These are phyloP conservation scores for Tolypocladium tropicale DNA, from an alignment of 2,329 filamentous ascomycete genomes.

Conservation along the genomic window DNA sequence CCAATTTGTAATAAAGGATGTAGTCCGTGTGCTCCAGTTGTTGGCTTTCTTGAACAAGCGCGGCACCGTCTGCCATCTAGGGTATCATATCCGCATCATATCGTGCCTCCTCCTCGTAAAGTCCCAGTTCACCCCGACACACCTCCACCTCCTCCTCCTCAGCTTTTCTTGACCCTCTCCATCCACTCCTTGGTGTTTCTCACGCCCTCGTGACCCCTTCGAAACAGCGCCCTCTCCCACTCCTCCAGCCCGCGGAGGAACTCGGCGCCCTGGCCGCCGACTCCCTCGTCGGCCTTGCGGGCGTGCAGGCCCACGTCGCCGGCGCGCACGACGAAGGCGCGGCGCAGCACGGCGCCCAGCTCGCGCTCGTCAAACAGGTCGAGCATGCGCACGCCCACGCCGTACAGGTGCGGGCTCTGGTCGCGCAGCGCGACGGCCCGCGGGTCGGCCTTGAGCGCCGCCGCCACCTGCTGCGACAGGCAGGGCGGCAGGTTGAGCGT, in stretches of 20 bases:
- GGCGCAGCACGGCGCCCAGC: constrained; percentile 63
- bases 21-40: no score
- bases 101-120: background rate
- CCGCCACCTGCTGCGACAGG: constrained; percentile 69
- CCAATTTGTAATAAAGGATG: background rate
- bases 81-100: background rate
- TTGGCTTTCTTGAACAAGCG: no score
- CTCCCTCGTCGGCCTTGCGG: constrained; percentile 62
- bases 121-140: background rate
- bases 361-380: constrained; percentile 78
- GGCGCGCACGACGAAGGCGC: constrained; percentile 74
- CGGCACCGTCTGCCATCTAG: background rate
- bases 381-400: constrained; percentile 72
- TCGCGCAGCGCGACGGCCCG: constrained; percentile 75
- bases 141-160: constrained; percentile 5
- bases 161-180: constrained; percentile 38
- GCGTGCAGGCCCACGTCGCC: constrained; percentile 81
- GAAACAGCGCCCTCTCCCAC: constrained; percentile 70
- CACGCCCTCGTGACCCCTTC: constrained; percentile 62
- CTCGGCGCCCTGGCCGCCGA: constrained; percentile 55
- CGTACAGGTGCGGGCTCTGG: constrained; percentile 81
- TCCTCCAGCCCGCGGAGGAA: constrained; percentile 86
- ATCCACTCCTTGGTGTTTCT: constrained; percentile 63
- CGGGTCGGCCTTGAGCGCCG: constrained; percentile 84
- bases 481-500: constrained; percentile 73